Evolutionary conservation across 352 stramenopile species (phyloP).

Genomic region (Phytophthora constricta): DNA sequence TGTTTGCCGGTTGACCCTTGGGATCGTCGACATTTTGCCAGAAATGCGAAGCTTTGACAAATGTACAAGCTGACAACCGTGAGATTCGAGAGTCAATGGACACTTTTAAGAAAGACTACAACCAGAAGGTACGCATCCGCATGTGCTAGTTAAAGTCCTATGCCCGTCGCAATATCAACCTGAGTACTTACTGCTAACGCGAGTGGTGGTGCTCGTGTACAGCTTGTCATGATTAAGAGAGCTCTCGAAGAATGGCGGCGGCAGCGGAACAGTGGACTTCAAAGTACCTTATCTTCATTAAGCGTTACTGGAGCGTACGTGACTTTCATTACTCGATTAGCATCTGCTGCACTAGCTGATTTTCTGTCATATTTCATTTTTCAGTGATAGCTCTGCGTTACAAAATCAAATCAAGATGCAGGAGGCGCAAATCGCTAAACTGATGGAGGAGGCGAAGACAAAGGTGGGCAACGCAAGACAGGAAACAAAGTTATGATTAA

Average conservation of each 20-base stretch:
- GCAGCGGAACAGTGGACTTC: slow-evolving; percentile 48
- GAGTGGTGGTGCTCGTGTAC: not conserved
- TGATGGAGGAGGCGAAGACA: slow-evolving; percentile 52
- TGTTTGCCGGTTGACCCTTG: slow-evolving; percentile 1
- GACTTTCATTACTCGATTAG: not conserved
- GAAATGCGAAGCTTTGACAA: slow-evolving; percentile 82
- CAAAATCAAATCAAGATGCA: slow-evolving; percentile 54
- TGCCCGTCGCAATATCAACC: too few relatives aligned
- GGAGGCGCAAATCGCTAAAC: slow-evolving; percentile 63
- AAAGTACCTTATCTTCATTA: slow-evolving; percentile 11
- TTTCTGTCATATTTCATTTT: slow-evolving; percentile 1
- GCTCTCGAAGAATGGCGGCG: slow-evolving; percentile 90
- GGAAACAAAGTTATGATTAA: not conserved
- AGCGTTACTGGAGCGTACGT: slow-evolving; percentile 26
- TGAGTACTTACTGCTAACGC: not conserved
- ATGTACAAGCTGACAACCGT: slow-evolving; percentile 77
- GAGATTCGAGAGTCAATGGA: slow-evolving; percentile 86
- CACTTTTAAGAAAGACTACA: slow-evolving; percentile 87
- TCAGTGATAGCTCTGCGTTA: slow-evolving; percentile 28
- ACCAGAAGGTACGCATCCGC: slow-evolving; percentile 81
- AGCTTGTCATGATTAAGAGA: slow-evolving; percentile 90
- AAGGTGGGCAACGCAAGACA: slow-evolving; percentile 34
- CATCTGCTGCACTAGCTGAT: slow-evolving; percentile 14
- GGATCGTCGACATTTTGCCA: slow-evolving; percentile 25
- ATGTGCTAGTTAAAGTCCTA: too few relatives aligned